These are phyloP conservation scores for Fusarium gaditjirri DNA, from an alignment of 2,329 filamentous ascomycete genomes.

Conservation along the genomic window DNA sequence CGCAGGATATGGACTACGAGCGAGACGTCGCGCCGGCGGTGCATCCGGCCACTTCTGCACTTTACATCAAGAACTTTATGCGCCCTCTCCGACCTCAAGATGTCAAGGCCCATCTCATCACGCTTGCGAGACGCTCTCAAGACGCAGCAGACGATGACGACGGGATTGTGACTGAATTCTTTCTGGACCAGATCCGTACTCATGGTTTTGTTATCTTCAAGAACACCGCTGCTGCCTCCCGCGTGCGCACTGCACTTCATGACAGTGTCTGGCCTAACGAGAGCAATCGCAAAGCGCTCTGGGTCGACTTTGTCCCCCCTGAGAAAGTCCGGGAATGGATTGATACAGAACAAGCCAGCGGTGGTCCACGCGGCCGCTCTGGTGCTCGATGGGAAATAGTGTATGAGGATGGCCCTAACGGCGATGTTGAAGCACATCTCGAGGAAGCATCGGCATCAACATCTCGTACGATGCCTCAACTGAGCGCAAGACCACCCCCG, in stretches of 20 bases:
- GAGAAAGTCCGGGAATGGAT: slow-evolving; percentile 81
- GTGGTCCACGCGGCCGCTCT: slow-evolving; percentile 52
- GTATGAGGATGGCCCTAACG: slow-evolving; percentile 70
- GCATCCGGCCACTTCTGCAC: slow-evolving; percentile 77
- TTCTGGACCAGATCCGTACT: slow-evolving; percentile 85
- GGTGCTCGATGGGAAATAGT: slow-evolving; percentile 75
- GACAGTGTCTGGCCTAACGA: slow-evolving; percentile 87
- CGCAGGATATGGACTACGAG: slow-evolving; percentile 48
- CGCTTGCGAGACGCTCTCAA: slow-evolving; percentile 71
- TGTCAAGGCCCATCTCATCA: slow-evolving; percentile 75
- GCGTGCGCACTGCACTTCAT: slow-evolving; percentile 81
- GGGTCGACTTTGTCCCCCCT: slow-evolving; percentile 89
- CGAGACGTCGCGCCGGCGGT: slow-evolving; percentile 64
- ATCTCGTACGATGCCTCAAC: slow-evolving; percentile 33
- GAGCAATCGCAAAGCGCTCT: slow-evolving; percentile 82
- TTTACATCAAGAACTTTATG: slow-evolving; percentile 94
- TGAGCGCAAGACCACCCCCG: slow-evolving; percentile 25
- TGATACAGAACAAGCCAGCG: slow-evolving; percentile 67
- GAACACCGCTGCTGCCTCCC: slow-evolving; percentile 75
- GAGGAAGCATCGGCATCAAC: slow-evolving; percentile 44
- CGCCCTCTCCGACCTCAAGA: slow-evolving; percentile 78
- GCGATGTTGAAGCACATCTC: slow-evolving; percentile 65
- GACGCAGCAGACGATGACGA: slow-evolving; percentile 63
- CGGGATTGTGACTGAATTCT: slow-evolving; percentile 71
- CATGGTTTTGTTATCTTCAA: slow-evolving; percentile 85